These are phyloP conservation scores for Coniochaeta ligniaria DNA, from an alignment of 2,329 filamentous ascomycete species.

Conservation along the genomic window DNA sequence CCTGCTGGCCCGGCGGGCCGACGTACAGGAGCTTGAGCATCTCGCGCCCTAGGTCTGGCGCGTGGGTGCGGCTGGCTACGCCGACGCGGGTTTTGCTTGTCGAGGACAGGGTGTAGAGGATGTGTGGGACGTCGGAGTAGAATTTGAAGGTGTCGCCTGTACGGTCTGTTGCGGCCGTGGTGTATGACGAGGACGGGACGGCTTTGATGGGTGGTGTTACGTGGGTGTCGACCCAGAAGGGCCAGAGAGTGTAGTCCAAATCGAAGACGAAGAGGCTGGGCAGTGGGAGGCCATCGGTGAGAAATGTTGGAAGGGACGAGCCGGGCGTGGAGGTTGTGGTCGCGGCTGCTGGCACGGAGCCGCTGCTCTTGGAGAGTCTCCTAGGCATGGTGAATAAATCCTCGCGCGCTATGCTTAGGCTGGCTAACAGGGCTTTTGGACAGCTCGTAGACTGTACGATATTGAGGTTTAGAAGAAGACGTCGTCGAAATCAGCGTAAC, in stretches of 20 bases:
- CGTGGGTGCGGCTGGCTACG: conserved; percentile 72
- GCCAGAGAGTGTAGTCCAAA: conserved; percentile 98
- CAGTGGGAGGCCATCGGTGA: conserved; percentile 56
- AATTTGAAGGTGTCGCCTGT: conserved; percentile 63
- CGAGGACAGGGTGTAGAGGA: conserved; percentile 52
- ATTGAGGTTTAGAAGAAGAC: neutral
- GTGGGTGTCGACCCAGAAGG: conserved; percentile 96
- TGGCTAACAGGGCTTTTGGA: neutral
- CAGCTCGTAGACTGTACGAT: neutral
- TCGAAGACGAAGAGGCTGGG: conserved; percentile 87
- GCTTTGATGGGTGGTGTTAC: conserved; percentile 64
- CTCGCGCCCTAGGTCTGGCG: conserved; percentile 73
- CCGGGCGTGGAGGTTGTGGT: conserved; percentile 16
- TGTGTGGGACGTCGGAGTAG: conserved; percentile 60
- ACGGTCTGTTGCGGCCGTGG: conserved; percentile 38
- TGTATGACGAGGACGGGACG: conserved; percentile 28
- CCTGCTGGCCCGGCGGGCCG: conserved; percentile 18
- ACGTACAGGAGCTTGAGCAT: conserved; percentile 70
- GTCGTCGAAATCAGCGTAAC: neutral
- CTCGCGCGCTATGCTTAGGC: too few relatives aligned
- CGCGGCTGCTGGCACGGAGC: conserved; percentile 7
- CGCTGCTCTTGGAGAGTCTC: conserved; percentile 11
- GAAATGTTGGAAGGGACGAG: conserved; percentile 28
- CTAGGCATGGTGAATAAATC: conserved; percentile 5
- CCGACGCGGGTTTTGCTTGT: conserved; percentile 43